Evolutionary conservation across 2,329 filamentous ascomycete genomes (phyloP), one percentile per base, ranked within the genome.

Genomic region (Teratosphaeria nubilosa): DNA sequence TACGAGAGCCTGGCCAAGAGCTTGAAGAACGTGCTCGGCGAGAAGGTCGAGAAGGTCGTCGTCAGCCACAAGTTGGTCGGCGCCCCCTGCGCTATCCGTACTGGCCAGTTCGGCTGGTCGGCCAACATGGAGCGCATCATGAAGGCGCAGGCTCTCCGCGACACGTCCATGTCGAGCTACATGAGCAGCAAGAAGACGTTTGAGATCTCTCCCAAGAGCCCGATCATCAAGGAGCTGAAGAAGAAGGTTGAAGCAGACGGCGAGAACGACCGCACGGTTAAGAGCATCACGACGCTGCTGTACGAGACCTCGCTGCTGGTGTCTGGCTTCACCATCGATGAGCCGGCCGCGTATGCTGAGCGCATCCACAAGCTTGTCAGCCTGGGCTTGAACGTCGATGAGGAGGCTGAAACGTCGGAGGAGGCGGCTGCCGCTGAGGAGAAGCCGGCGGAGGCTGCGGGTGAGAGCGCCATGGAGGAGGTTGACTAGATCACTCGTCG

Each of bases 121-220:
- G 94, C 94, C 75, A 99, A 99, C 86, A 99, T 99, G 94, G 94
- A 99, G 86, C 94, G 94, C 83, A 99, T 99, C 86, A 99, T 99
- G 94, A 99, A 99, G 88, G 94, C 94, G 30, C 94, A 99, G 84
- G 94, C 94, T 73, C 92, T 99, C 73, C 94, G 94, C 81, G 94
- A 99, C 82, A 99, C 94, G 69, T 96, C 91, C 72, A 99, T 99
- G 94, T 90, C 85, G 80, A 95, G 90, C 71, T 99, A 99, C 89
- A 99, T 99, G 94, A 95, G 90, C 67, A 97, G 92, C 76, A 99
- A 99, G 91, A 99, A 99, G 90, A 99, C 94, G 32, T 97, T 99
- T 69, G 94, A 99, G 83, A 97, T 99, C 79, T 97, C 94, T n/a
- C 94, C 94, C 77, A 92, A 94, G 84, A 96, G 90, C 71, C 75